These are phyloP conservation scores for Peniophora sp. DNA, from an alignment of 1,284 basidiomycete genomes.

Conservation along the genomic window DNA sequence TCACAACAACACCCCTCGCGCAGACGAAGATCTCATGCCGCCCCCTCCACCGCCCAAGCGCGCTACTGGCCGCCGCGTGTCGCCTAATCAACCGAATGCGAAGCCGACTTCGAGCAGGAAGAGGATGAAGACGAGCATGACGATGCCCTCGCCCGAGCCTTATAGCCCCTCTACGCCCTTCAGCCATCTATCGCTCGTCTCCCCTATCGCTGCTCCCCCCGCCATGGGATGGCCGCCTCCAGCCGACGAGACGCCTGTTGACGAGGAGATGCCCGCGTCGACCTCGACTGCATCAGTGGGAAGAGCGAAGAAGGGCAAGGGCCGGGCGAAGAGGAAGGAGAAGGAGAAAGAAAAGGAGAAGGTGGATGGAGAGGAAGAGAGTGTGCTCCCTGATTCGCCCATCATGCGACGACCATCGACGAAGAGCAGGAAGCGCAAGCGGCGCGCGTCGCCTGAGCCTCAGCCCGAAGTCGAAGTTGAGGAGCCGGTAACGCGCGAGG, in stretches of 20 bases:
- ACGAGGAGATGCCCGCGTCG: neutral
- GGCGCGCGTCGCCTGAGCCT: too few species aligned
- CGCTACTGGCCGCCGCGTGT: constrained; percentile 26
- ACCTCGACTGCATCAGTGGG: constrained; percentile 7
- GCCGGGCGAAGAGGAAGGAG: too few species aligned
- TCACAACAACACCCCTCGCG: constrained; percentile 16
- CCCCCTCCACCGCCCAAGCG: constrained; percentile 33
- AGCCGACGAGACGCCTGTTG: neutral
- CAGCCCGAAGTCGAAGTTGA: too few species aligned
- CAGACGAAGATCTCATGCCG: constrained; percentile 27
- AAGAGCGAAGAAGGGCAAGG: too few species aligned
- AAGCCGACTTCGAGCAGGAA: constrained; percentile 7
- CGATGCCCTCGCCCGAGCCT: neutral
- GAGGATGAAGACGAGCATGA: constrained; percentile 23
- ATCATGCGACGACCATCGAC: too few species aligned
- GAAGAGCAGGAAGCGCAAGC: too few species aligned
- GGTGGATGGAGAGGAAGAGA: too few species aligned
- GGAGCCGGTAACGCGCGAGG: too few species aligned
- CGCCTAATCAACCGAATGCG: constrained; percentile 6
- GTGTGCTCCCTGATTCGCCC: too few species aligned
- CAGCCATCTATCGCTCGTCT: constrained; percentile 26
- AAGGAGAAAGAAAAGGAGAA: too few species aligned
- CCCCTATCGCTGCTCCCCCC: constrained; percentile 14
- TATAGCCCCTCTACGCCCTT: constrained; percentile 25
- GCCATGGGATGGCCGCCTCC: neutral